Conservation (phyloP, 140 eudicot species). For the Anethum foeniculum region DNA sequence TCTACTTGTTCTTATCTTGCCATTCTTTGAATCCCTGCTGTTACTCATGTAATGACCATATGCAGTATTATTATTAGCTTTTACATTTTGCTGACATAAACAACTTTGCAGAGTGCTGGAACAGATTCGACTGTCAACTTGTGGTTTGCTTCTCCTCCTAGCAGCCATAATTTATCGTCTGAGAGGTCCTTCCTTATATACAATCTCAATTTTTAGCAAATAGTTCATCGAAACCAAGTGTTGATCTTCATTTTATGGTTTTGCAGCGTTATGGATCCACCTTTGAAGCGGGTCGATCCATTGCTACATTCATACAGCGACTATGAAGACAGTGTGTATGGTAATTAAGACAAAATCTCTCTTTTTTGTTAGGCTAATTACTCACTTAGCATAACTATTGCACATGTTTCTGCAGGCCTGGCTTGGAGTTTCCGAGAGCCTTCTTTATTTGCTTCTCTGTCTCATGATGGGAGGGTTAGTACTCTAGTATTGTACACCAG, state of each 20-base stretch:
- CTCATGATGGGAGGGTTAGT: conserved; percentile 98
- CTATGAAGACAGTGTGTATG: conserved; percentile 97
- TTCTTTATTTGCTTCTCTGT: conserved; percentile 84
- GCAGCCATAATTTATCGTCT: conserved; percentile 32
- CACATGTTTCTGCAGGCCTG: conserved; percentile 47
- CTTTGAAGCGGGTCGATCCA: conserved; percentile 41
- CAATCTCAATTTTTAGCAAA: not conserved
- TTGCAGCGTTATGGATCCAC: conserved; percentile 42
- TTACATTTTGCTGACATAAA: conserved; percentile 16
- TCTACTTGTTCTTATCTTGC: not conserved
- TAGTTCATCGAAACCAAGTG: not conserved
- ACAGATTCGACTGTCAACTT: conserved; percentile 92
- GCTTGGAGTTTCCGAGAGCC: conserved; percentile 99
- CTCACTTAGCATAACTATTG: conserved; percentile 5
- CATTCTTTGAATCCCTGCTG: not conserved
- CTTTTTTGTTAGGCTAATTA: not conserved
- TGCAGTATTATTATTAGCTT: not conserved
- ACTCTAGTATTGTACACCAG: not conserved
- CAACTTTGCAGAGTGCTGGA: conserved; percentile 81
- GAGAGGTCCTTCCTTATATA: conserved; percentile 39
- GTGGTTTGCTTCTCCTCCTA: conserved; percentile 63
- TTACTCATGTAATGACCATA: not conserved
- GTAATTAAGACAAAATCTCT: conserved; percentile 30
- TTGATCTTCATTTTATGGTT: not conserved
- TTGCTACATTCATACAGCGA: conserved; percentile 74